Percentiles rank a stretch among this genome's conserved stretches.
Conservation (phyloP, 2,329 filamentous ascomycete species). For the Sporothrix brasiliensis region DNA sequence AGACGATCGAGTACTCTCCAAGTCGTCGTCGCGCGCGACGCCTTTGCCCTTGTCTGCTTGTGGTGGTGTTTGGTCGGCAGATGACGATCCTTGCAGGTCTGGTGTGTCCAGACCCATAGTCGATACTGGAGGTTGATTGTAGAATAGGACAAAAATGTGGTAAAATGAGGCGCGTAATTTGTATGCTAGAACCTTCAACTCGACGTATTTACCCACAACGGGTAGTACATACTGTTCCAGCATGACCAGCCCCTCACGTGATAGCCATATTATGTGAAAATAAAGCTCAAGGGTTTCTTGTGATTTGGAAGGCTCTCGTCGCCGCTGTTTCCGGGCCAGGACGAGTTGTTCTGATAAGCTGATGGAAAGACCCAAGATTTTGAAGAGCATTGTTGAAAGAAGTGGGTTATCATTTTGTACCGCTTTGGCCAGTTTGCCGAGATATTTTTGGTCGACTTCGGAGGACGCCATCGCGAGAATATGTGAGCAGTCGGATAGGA, state of each 20-base stretch:
- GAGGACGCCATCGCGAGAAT: slow-evolving; percentile 80
- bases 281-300: slow-evolving; percentile 82
- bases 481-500: neutral
- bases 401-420: slow-evolving; percentile 77
- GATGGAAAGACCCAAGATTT: slow-evolving; percentile 86
- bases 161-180: slow-evolving; percentile 94
- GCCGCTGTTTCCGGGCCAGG: slow-evolving; percentile 78
- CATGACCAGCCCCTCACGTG: slow-evolving; percentile 85
- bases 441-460: slow-evolving; percentile 95
- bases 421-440: slow-evolving; percentile 82
- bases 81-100: slow-evolving; percentile 46
- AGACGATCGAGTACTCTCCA: slow-evolving; percentile 49
- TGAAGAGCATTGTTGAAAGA: slow-evolving; percentile 81
- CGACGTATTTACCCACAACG: slow-evolving; percentile 74
- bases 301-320: slow-evolving; percentile 75
- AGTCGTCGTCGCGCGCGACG: slow-evolving; percentile 45
- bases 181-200: slow-evolving; percentile 85
- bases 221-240: slow-evolving; percentile 87
- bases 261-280: slow-evolving; percentile 90
- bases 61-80: slow-evolving; percentile 42
- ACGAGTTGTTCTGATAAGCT: slow-evolving; percentile 83
- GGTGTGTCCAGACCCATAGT: slow-evolving; percentile 58
- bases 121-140: slow-evolving; percentile 82
- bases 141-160: slow-evolving; percentile 94
- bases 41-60: slow-evolving; percentile 55